phyloP scores from a whole-genome alignment of 208 protist genomes.

The Trypanosoma mega region DNA sequence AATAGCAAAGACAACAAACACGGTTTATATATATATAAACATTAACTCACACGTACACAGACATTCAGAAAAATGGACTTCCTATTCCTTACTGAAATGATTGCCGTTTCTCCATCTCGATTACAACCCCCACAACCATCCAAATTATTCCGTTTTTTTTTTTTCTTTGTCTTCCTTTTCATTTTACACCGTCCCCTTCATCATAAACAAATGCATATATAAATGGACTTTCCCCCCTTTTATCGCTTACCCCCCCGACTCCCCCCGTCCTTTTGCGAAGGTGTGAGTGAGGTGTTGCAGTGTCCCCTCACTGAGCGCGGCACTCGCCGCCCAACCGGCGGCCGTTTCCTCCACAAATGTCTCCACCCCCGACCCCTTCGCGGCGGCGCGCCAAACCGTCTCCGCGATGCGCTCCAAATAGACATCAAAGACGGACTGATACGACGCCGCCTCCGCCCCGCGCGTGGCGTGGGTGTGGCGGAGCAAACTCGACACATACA shows the following conservation, averaged over 20 bases:
- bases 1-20: not conserved
- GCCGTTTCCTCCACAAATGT: conserved; percentile 9
- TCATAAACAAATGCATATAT: too few species aligned
- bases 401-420: conserved; percentile 28
- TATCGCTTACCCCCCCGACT: too few species aligned
- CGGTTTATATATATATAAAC: not conserved
- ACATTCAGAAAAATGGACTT: not conserved
- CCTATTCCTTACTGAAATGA: not conserved
- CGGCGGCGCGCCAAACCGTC: conserved; percentile 1
- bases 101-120: too few species aligned
- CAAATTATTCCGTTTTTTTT: too few species aligned
- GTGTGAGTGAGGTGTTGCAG: conserved; percentile 6
- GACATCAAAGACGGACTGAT: conserved; percentile 20
- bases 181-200: too few species aligned
- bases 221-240: too few species aligned
- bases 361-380: conserved; percentile 7
- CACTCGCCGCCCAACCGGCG: not conserved
- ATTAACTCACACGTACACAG: not conserved
- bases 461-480: conserved; percentile 11
- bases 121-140: too few species aligned
- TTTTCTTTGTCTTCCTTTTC: too few species aligned
- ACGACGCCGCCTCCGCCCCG: conserved; percentile 11
- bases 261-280: too few species aligned
- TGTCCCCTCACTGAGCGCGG: too few species aligned
- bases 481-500: conserved; percentile 24